Percentiles rank a stretch among this genome's conserved stretches.
Conservation (phyloP, 2,329 filamentous ascomycete species). For the Aureobasidium sp. region DNA sequence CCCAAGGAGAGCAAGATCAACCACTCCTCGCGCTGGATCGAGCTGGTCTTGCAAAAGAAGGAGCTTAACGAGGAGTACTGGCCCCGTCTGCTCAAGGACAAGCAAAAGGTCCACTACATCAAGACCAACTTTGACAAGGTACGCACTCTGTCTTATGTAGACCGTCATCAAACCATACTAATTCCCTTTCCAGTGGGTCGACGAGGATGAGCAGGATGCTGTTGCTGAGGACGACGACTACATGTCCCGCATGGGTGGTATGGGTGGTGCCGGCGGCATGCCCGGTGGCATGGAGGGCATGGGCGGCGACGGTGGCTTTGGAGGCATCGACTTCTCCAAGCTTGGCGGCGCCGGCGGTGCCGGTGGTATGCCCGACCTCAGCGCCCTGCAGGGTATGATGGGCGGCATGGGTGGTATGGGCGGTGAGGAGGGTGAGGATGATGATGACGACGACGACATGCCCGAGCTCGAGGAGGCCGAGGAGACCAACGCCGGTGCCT, state of each 20-base stretch:
- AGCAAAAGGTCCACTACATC: slow-evolving; percentile 85
- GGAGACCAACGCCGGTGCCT: slow-evolving; percentile 28
- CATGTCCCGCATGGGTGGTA: slow-evolving; percentile 44
- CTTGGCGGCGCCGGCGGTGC: slow-evolving; percentile 39
- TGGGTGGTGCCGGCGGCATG: slow-evolving; percentile 39
- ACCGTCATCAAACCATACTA: not conserved
- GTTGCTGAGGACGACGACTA: slow-evolving; percentile 68
- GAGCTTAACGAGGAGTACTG: slow-evolving; percentile 90
- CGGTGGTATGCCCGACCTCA: slow-evolving; percentile 31
- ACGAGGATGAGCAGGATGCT: slow-evolving; percentile 97
- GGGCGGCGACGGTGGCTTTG: slow-evolving; percentile 60
- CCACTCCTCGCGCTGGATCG: slow-evolving; percentile 81
- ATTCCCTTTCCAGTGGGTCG: slow-evolving; percentile 61
- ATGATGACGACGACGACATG: slow-evolving; percentile 66
- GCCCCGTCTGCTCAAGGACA: slow-evolving; percentile 87
- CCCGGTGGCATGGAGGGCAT: slow-evolving; percentile 55
- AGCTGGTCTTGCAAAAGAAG: slow-evolving; percentile 95
- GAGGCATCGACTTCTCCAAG: slow-evolving; percentile 91
- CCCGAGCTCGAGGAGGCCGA: slow-evolving; percentile 66
- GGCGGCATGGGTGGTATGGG: slow-evolving; percentile 19
- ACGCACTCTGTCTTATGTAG: slow-evolving; percentile 23
- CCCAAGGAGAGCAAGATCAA: slow-evolving; percentile 73
- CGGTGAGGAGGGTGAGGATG: slow-evolving; percentile 27
- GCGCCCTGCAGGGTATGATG: slow-evolving; percentile 17
- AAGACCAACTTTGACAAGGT: slow-evolving; percentile 99